These are phyloP conservation scores for Populus alba DNA, from an alignment of 345 rosid species.

Conservation along the genomic window DNA sequence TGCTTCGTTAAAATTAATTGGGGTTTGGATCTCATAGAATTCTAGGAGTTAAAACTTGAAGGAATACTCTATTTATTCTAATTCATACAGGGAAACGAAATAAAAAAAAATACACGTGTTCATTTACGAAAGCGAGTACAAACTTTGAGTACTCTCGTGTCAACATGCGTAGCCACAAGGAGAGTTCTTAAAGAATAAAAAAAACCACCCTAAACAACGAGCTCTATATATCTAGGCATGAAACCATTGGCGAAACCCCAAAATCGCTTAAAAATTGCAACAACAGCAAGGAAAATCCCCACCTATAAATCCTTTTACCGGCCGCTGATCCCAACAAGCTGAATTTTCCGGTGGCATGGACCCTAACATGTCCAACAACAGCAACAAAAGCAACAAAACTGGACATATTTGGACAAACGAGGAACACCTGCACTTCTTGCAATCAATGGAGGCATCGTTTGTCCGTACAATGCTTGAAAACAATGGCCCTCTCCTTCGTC, in stretches of 20 bases:
- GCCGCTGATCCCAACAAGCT: neutral
- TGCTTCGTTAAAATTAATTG: too few relatives aligned
- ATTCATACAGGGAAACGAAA: neutral
- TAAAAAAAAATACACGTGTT: neutral
- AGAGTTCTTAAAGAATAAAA: neutral
- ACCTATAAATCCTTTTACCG: constrained; percentile 1
- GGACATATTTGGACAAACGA: constrained; percentile 47
- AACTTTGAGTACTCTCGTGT: neutral
- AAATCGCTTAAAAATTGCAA: neutral
- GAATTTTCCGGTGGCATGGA: constrained; percentile 12
- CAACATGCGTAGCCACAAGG: neutral
- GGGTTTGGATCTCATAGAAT: neutral
- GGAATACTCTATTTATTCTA: neutral
- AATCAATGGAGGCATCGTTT: constrained; percentile 47
- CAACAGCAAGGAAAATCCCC: neutral
- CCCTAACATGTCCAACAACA: neutral
- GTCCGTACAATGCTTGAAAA: constrained; percentile 38
- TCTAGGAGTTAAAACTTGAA: too few relatives aligned
- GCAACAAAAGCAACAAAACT: neutral
- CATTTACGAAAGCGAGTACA: neutral
- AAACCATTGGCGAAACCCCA: neutral
- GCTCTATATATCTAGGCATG: neutral
- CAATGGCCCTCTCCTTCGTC: constrained; percentile 27
- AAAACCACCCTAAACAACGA: neutral
- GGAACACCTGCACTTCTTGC: constrained; percentile 42